A percentile compares a stretch with the other conserved stretches of the same genome.
Evolutionary conservation across 1,284 basidiomycete species (phyloP).

Genomic region (Gastroboletus turbinatus): DNA sequence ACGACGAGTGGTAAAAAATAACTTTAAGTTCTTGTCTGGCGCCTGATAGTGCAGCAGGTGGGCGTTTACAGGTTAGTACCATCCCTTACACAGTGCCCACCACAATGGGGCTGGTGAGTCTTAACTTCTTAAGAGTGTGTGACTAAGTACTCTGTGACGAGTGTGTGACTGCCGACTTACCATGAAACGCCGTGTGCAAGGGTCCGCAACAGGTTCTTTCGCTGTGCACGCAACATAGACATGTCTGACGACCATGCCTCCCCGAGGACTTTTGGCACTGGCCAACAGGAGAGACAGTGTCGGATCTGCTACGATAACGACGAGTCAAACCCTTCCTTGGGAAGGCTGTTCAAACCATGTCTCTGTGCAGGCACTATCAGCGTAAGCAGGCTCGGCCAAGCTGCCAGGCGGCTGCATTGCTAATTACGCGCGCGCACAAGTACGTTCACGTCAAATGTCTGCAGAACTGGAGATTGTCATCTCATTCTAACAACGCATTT

Average conservation of each 20-base stretch:
- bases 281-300: constrained; percentile 56
- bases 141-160: neutral
- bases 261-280: neutral
- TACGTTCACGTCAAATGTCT: constrained; percentile 77
- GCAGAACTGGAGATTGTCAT: constrained; percentile 66
- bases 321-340: constrained; percentile 52
- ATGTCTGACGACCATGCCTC: constrained; percentile 18
- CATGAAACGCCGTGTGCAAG: no score
- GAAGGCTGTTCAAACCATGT: constrained; percentile 74
- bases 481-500: constrained; percentile 59
- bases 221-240: constrained; percentile 11
- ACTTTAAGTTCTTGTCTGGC: neutral
- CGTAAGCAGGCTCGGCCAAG: constrained; percentile 43
- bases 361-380: constrained; percentile 78
- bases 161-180: neutral
- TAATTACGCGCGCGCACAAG: constrained; percentile 36
- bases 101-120: no score
- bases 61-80: neutral
- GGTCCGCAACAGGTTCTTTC: no score
- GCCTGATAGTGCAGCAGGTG: neutral
- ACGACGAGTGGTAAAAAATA: constrained; percentile 3
- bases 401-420: constrained; percentile 8
- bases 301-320: constrained; percentile 74
- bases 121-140: no score
- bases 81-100: no score